Evolutionary conservation across 768 basidiomycete species (phyloP).

Genomic region (Auricularia sp.): DNA sequence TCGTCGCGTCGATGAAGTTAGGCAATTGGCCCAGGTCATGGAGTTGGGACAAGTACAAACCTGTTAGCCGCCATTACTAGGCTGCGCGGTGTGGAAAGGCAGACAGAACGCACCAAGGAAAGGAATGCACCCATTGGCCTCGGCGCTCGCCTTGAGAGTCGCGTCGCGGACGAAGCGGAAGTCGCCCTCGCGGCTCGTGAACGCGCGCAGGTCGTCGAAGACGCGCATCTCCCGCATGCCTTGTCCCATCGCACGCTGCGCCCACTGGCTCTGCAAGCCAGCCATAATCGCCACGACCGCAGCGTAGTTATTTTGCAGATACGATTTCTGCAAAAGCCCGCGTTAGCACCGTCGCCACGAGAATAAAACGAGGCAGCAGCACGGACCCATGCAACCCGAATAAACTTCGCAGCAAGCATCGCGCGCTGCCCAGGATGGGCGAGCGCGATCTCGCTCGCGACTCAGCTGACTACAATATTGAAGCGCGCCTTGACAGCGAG

Average conservation of each 20-base stretch:
- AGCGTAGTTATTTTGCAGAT: conserved; percentile 65
- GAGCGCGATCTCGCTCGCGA: conserved; percentile 69
- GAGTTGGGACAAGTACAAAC: conserved; percentile 68
- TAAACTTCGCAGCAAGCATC: conserved; percentile 63
- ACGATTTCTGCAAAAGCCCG: conserved; percentile 56
- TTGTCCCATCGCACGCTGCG: conserved; percentile 55
- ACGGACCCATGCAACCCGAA: conserved; percentile 77
- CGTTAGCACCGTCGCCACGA: background rate
- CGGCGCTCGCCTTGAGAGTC: conserved; percentile 36
- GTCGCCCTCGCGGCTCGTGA: conserved; percentile 52
- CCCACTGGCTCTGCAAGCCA: conserved; percentile 62
- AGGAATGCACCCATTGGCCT: conserved; percentile 57
- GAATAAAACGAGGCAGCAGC: conserved; percentile 2
- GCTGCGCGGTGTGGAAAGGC: background rate
- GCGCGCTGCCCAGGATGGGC: conserved; percentile 58
- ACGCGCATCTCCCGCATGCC: conserved; percentile 64
- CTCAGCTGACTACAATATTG: conserved; percentile 75
- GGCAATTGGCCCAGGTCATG: conserved; percentile 57
- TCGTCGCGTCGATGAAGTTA: conserved; percentile 55
- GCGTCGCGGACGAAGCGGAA: conserved; percentile 67
- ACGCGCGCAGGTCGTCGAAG: conserved; percentile 59
- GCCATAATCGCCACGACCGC: conserved; percentile 72
- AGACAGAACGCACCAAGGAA: conserved; percentile 54
- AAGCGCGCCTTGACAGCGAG: conserved; percentile 71
- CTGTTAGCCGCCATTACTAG: conserved; percentile 26